These are phyloP conservation scores for Elongisporangium prolatum DNA, from an alignment of 352 stramenopile genomes.

Conservation along the genomic window DNA sequence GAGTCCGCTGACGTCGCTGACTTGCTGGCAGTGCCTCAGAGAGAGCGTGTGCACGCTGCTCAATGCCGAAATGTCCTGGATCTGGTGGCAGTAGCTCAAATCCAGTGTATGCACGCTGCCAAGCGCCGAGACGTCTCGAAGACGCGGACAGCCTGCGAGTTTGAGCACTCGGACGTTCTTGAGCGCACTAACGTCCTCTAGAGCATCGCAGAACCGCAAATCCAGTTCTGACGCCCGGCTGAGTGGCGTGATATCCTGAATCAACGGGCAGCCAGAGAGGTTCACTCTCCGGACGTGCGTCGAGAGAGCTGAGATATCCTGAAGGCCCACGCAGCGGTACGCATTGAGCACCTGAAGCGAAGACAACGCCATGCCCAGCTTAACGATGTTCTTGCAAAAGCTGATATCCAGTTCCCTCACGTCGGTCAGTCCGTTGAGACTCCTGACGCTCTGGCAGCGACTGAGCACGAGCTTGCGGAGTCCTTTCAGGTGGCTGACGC, in stretches of 20 bases:
- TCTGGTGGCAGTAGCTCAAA: slow-evolving; percentile 53
- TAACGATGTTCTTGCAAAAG: slow-evolving; percentile 50
- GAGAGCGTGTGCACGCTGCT: slow-evolving; percentile 47
- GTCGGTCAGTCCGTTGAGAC: slow-evolving; percentile 31
- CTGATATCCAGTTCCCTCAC: slow-evolving; percentile 64
- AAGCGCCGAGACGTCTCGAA: slow-evolving; percentile 45
- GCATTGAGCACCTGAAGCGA: slow-evolving; percentile 28
- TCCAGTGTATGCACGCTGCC: slow-evolving; percentile 46
- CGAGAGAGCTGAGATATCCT: slow-evolving; percentile 32
- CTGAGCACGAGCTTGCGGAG: slow-evolving; percentile 49
- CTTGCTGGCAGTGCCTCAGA: slow-evolving; percentile 47
- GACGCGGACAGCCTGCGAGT: slow-evolving; percentile 43
- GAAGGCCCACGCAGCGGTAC: slow-evolving; percentile 52
- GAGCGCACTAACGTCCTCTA: slow-evolving; percentile 43
- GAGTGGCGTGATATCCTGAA: slow-evolving; percentile 42
- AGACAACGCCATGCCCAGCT: slow-evolving; percentile 22
- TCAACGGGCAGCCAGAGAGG: slow-evolving; percentile 45
- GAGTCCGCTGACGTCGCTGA: slow-evolving; percentile 46
- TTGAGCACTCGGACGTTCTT: slow-evolving; percentile 38
- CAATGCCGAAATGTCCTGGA: slow-evolving; percentile 47
- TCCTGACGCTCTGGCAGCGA: slow-evolving; percentile 39
- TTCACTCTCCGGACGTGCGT: slow-evolving; percentile 28
- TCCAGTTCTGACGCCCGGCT: slow-evolving; percentile 35
- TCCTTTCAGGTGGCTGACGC: slow-evolving; percentile 29
- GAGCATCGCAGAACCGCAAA: slow-evolving; percentile 60